These are phyloP conservation scores for Aspergillus campestris DNA, from an alignment of 495 filamentous ascomycete species.

Conservation along the genomic window DNA sequence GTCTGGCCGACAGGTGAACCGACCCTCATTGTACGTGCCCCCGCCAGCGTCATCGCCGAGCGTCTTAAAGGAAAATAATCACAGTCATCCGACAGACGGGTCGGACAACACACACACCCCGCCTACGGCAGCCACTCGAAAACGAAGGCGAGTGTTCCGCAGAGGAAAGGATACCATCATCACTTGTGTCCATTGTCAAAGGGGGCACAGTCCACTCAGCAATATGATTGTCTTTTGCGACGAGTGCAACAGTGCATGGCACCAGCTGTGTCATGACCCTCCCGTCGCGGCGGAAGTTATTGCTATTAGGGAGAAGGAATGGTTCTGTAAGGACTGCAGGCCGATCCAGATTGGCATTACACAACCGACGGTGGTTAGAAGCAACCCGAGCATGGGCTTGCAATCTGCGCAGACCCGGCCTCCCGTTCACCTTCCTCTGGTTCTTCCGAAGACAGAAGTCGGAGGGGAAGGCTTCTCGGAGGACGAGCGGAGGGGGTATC, in stretches of 20 bases:
- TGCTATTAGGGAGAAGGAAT: constrained; percentile 55
- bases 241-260: constrained; percentile 80
- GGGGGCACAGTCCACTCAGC: constrained; percentile 61
- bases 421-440: constrained; percentile 4
- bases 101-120: constrained; percentile 26
- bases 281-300: constrained; percentile 65
- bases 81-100: constrained; percentile 26
- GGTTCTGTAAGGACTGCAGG: constrained; percentile 70
- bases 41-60: constrained; percentile 27
- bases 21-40: constrained; percentile 63
- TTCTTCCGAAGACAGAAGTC: constrained; percentile 12
- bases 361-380: constrained; percentile 15
- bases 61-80: constrained; percentile 15
- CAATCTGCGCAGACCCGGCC: constrained; percentile 15
- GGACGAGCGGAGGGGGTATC: constrained; percentile 33
- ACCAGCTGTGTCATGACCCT: constrained; percentile 86
- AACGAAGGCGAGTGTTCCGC: constrained; percentile 36
- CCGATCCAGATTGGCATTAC: constrained; percentile 24
- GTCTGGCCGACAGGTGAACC: constrained; percentile 73
- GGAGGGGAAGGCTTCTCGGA: constrained; percentile 17
- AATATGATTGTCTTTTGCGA: constrained; percentile 97
- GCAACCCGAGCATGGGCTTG: constrained; percentile 13
- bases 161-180: constrained; percentile 35
- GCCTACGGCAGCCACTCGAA: constrained; percentile 15
- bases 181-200: constrained; percentile 69